phyloP scores from a whole-genome alignment of 2,329 filamentous ascomycete species.

The Aureobasidium melanogenum region DNA sequence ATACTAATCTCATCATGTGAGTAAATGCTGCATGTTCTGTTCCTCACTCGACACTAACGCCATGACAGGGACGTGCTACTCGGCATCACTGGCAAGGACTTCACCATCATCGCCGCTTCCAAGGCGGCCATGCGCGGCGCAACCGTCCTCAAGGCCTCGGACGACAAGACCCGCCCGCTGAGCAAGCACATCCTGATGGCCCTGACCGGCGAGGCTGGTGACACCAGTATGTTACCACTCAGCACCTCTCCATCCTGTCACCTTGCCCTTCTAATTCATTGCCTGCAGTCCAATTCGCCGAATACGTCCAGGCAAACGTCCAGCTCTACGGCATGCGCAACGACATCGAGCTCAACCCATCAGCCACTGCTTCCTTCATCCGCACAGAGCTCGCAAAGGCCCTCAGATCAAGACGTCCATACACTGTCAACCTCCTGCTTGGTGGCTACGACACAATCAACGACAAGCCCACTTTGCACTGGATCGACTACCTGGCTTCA shows the following conservation, averaged over 20 bases:
- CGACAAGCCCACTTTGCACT: conserved; percentile 85
- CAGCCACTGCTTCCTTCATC: conserved; percentile 85
- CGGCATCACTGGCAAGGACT: conserved; percentile 98
- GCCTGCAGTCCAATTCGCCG: conserved; percentile 83
- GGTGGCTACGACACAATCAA: conserved; percentile 90
- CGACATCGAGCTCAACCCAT: conserved; percentile 80
- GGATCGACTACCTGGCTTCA: conserved; percentile 93
- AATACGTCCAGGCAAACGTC: conserved; percentile 97
- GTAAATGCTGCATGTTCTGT: not conserved
- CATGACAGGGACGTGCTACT: conserved; percentile 84
- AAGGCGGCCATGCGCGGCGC: conserved; percentile 98
- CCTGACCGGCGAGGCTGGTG: conserved; percentile 90
- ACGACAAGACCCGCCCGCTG: conserved; percentile 90
- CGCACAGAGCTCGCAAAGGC: conserved; percentile 86
- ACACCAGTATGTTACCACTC: conserved; percentile 58
- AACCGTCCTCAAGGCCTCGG: conserved; percentile 86
- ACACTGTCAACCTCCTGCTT: conserved; percentile 92
- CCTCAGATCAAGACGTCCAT: conserved; percentile 84
- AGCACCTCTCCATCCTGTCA: not conserved
- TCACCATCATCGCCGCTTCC: conserved; percentile 92
- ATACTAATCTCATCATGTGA: conserved; percentile 10
- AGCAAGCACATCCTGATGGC: conserved; percentile 95
- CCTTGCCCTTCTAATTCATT: not conserved
- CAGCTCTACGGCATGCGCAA: conserved; percentile 99
- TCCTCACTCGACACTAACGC: conserved; percentile 33